Base-by-base conservation (phyloP, 495 filamentous ascomycete species). In the Rusavskia elegans region DNA sequence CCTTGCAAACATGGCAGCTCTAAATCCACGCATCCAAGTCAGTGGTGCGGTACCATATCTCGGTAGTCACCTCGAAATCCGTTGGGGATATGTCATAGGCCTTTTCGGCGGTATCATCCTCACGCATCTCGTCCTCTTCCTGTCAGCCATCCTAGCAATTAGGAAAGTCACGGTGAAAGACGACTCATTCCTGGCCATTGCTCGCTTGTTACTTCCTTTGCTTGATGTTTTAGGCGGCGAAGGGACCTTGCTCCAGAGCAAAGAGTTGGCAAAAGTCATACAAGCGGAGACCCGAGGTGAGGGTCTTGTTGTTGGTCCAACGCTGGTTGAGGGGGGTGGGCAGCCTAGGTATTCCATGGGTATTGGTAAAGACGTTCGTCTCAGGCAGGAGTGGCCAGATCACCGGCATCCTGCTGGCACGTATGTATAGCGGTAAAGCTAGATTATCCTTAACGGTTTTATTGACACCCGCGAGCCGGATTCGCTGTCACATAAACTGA, bases 161-260 rank as follows among this genome's bases (percentile, higher is more conserved):
- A 49, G 57, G 25, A 36, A 40, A 20, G 51, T 60, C 9, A 48
- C 53, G 11, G 49, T 60, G 11, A 50, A 52, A 11, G 57, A 60
- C n/a, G n/a, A n/a, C n/a, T n/a, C n/a, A n/a, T n/a, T n/a, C n/a
- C n/a, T n/a, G n/a, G n/a, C n/a, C n/a, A n/a, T n/a, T n/a, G n/a
- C n/a, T n/a, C n/a, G n/a, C n/a, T n/a, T n/a, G n/a, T n/a, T n/a
- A n/a, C n/a, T 36, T 17, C 45, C 45, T n/a, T 38, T 57, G 41
- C 37, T 60, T 9, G 44, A 50, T 21, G 16, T 35, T 19, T 30
- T 53, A 16, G 51, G 51, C n/a, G 7, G 8, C 17, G 30, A 14
- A 8, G 55, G 42, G 37, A 45, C 55, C 7, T 48, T 53, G 25
- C 20, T 57, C 21, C 19, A 17, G n/a, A 38, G 55, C 13, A 53